Evolutionary conservation across 306 rosid species (phyloP).

Genomic region (Quercus cerris): DNA sequence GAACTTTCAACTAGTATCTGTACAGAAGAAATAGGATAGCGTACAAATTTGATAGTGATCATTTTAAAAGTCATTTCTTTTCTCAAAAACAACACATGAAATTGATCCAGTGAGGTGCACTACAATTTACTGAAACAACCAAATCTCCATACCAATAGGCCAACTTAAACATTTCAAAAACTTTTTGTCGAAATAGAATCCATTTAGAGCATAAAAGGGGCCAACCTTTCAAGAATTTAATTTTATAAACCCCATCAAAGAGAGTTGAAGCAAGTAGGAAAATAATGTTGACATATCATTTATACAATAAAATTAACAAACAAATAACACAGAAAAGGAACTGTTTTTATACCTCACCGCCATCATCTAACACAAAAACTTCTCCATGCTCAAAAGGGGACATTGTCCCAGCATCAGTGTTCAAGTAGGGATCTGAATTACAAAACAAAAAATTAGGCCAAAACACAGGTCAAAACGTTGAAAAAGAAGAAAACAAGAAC

Average conservation of each 20-base stretch:
- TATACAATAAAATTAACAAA: background rate
- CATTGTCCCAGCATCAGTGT: constrained; percentile 98
- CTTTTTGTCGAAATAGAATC: background rate
- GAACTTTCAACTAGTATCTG: background rate
- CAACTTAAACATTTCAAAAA: background rate
- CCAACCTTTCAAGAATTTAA: background rate
- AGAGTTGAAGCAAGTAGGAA: background rate
- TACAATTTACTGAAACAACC: background rate
- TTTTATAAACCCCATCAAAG: background rate
- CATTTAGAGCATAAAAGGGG: background rate
- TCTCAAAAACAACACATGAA: background rate
- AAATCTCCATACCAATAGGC: background rate
- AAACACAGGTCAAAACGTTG: background rate
- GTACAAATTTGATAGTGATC: background rate
- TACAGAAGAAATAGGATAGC: background rate
- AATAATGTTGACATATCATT: background rate
- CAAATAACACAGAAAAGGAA: background rate
- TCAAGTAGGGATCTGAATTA: constrained; percentile 86
- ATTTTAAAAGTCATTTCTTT: background rate
- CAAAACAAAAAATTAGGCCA: background rate
- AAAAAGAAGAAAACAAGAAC: background rate
- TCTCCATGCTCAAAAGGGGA: constrained; percentile 97
- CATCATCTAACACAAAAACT: constrained; percentile 90
- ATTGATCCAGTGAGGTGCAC: background rate
- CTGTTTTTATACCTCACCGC: constrained; percentile 75